These are phyloP conservation scores for Tilletia walkeri DNA, from an alignment of 1,284 basidiomycete genomes.

Conservation along the genomic window DNA sequence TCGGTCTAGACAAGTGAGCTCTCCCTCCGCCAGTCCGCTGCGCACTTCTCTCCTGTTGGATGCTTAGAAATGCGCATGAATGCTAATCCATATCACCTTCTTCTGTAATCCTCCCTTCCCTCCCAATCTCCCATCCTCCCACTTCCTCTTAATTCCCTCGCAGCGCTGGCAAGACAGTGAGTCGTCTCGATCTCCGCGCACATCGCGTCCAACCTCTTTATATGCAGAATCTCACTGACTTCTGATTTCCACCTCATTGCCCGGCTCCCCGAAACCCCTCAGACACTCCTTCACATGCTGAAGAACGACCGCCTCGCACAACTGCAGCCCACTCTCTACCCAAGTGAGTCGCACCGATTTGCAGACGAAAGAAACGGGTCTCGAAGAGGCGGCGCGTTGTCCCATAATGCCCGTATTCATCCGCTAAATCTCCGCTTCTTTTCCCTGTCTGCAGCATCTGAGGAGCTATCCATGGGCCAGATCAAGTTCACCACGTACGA, in stretches of 20 bases:
- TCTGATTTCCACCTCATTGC: background rate
- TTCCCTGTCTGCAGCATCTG: slow-evolving; percentile 69
- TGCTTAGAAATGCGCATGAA: background rate
- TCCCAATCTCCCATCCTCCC: background rate
- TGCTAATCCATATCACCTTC: background rate
- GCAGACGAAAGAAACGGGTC: background rate
- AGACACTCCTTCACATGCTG: slow-evolving; percentile 98
- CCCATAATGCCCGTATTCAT: background rate
- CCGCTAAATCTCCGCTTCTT: background rate
- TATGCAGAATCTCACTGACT: background rate
- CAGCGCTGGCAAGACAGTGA: slow-evolving; percentile 88
- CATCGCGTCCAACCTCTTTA: too few relatives aligned
- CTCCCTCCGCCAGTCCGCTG: background rate
- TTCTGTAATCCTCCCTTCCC: too few relatives aligned
- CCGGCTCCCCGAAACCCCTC: slow-evolving; percentile 17
- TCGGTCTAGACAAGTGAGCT: slow-evolving; percentile 81
- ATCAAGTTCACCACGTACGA: slow-evolving; percentile 99
- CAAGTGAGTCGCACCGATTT: slow-evolving; percentile 67
- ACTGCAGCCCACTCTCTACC: slow-evolving; percentile 96
- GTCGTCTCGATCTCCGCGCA: slow-evolving; percentile 44
- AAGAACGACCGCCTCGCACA: slow-evolving; percentile 99
- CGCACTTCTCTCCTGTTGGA: too few relatives aligned
- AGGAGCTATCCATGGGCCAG: slow-evolving; percentile 97
- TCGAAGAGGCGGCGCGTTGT: background rate
- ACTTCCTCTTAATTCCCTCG: background rate